Percentiles rank a stretch among this genome's conserved stretches.
Conservation (phyloP, 257 asterid species). For the Solanum chmielewskii region DNA sequence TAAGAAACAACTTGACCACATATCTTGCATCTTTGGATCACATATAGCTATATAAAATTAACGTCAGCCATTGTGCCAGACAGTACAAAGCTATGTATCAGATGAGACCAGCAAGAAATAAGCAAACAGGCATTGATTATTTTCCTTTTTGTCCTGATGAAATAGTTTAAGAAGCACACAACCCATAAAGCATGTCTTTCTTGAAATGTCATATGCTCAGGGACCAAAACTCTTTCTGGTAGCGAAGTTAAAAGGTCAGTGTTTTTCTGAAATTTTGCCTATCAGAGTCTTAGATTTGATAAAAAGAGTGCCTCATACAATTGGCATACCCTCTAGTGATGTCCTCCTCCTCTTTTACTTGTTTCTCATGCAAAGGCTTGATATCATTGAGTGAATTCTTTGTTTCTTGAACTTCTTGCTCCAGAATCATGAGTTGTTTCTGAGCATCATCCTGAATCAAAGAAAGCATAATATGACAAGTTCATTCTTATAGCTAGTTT, state of each 20-base stretch:
- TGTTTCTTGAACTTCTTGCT: slow-evolving; percentile 67
- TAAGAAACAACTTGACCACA: not conserved
- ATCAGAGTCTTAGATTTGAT: not conserved
- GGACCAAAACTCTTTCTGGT: not conserved
- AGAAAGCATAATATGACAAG: slow-evolving; percentile 14
- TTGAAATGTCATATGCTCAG: not conserved
- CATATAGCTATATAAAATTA: not conserved
- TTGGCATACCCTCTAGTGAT: slow-evolving; percentile 67
- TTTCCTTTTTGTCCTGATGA: not conserved
- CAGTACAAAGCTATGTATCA: not conserved
- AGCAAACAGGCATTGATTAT: not conserved
- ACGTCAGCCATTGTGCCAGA: not conserved
- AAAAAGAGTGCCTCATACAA: not conserved
- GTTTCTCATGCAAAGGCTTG: slow-evolving; percentile 50
- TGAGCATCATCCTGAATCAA: slow-evolving; percentile 73
- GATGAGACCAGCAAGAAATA: not conserved
- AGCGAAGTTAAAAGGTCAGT: not conserved
- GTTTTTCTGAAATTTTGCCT: not conserved
- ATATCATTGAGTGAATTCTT: slow-evolving; percentile 46
- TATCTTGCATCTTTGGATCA: not conserved
- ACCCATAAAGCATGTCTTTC: not conserved
- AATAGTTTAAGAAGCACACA: not conserved
- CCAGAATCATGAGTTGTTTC: slow-evolving; percentile 65
- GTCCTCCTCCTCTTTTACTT: slow-evolving; percentile 71
- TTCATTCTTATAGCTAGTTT: not conserved